Evolutionary conservation across 192 early-diverging fungal species (phyloP).

Genomic region (Bifiguratus adelaidae): DNA sequence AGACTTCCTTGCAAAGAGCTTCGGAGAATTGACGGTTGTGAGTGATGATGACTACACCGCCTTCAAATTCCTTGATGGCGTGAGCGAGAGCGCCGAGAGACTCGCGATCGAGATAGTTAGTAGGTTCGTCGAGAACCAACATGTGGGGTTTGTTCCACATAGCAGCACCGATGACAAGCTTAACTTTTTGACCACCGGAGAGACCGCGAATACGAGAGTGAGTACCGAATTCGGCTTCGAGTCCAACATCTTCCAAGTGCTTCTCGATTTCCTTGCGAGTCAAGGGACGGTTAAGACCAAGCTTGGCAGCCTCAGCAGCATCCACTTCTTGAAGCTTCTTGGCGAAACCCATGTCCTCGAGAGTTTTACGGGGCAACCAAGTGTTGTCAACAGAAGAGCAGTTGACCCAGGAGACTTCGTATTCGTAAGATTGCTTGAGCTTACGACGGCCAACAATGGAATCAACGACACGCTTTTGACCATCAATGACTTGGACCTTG

Average conservation of each 20-base stretch:
- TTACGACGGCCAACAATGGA: slow-evolving; percentile 62
- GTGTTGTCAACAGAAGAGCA: slow-evolving; percentile 51
- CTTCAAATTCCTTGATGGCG: slow-evolving; percentile 67
- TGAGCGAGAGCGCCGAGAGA: slow-evolving; percentile 52
- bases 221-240: slow-evolving; percentile 66
- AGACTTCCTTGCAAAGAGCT: slow-evolving; percentile 60
- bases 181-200: slow-evolving; percentile 78
- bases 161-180: slow-evolving; percentile 74
- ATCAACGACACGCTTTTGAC: slow-evolving; percentile 53
- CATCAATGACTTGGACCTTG: slow-evolving; percentile 36
- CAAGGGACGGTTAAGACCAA: slow-evolving; percentile 61
- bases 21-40: slow-evolving; percentile 77
- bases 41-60: slow-evolving; percentile 77
- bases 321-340: slow-evolving; percentile 72
- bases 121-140: slow-evolving; percentile 87
- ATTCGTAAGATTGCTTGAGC: slow-evolving; percentile 72
- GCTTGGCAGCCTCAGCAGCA: slow-evolving; percentile 64
- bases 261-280: slow-evolving; percentile 56
- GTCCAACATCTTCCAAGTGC: slow-evolving; percentile 67
- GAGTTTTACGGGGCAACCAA: slow-evolving; percentile 62
- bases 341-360: slow-evolving; percentile 62
- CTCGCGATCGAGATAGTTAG: slow-evolving; percentile 56
- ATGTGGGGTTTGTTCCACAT: slow-evolving; percentile 88
- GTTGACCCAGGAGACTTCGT: slow-evolving; percentile 68
- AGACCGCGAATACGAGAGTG: slow-evolving; percentile 58